Conservation (phyloP, 495 filamentous ascomycete species). For the Hypoxylon intermedium region DNA sequence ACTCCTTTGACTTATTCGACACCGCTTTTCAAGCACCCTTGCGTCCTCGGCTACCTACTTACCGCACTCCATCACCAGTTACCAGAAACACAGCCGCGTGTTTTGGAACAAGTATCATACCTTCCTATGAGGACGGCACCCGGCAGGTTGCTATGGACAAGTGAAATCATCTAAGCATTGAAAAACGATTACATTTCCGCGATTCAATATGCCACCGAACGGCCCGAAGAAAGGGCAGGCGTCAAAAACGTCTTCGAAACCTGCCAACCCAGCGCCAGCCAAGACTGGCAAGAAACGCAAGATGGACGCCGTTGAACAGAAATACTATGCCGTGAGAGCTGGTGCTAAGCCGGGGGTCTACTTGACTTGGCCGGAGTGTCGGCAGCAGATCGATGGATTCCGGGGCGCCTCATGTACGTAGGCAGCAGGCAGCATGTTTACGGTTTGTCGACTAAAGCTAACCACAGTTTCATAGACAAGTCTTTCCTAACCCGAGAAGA, state of each 20-base stretch:
- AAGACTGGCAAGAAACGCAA: constrained; percentile 52
- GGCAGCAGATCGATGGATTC: constrained; percentile 83
- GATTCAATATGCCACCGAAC: constrained; percentile 37
- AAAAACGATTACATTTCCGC: constrained; percentile 11
- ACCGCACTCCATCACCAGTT: constrained; percentile 1
- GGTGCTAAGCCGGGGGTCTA: constrained; percentile 88
- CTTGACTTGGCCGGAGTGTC: constrained; percentile 78
- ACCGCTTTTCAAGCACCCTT: constrained; percentile 33
- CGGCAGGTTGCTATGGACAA: constrained; percentile 38
- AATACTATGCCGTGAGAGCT: constrained; percentile 86
- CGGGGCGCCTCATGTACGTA: constrained; percentile 80
- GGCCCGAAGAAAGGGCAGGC: constrained; percentile 23
- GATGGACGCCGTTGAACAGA: constrained; percentile 55
- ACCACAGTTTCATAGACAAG: constrained; percentile 66
- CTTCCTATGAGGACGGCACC: constrained; percentile 13
- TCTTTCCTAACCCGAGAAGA: constrained; percentile 79
- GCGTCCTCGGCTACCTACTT: constrained; percentile 19
- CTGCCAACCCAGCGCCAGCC: constrained; percentile 15
- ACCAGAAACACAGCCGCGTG: constrained; percentile 36
- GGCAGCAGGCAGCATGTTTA: constrained; percentile 4
- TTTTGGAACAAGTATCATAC: constrained; percentile 39
- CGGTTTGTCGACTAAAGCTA: constrained; percentile 12
- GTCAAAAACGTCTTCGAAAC: constrained; percentile 12
- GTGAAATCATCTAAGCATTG: constrained; percentile 10
- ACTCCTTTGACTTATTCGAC: constrained; percentile 40